Percentiles rank a stretch among this genome's conserved stretches.
These are phyloP conservation scores for Apiotrichum gracile DNA, from an alignment of 1,284 basidiomycete genomes.

Conservation along the genomic window DNA sequence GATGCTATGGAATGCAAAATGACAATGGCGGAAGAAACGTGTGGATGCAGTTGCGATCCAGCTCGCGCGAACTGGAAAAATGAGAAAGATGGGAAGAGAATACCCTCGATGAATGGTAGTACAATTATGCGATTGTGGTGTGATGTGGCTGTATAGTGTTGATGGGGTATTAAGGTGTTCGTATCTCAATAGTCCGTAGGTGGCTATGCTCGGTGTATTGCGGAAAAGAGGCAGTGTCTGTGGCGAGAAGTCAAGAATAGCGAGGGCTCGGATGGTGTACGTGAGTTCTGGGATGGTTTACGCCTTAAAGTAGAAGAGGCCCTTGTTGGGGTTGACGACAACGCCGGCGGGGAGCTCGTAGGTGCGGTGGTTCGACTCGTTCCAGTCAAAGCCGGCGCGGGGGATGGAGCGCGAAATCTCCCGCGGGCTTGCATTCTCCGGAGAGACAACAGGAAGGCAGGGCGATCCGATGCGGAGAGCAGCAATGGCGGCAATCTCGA, in stretches of 20 bases:
- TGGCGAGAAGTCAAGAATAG: too few species aligned
- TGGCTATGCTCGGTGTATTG: too few species aligned
- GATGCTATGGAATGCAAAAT: neutral
- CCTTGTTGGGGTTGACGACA: slow-evolving; percentile 36
- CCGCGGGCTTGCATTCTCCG: slow-evolving; percentile 4
- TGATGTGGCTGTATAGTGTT: too few species aligned
- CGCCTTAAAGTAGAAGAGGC: slow-evolving; percentile 42
- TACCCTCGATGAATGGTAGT: too few species aligned
- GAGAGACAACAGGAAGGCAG: slow-evolving; percentile 4
- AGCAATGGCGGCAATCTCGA: neutral
- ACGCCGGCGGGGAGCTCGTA: slow-evolving; percentile 37
- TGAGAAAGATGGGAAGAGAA: neutral
- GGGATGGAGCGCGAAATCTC: slow-evolving; percentile 14
- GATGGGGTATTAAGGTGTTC: neutral
- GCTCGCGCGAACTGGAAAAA: too few species aligned
- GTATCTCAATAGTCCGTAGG: too few species aligned
- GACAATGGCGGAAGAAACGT: neutral
- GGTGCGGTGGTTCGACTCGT: slow-evolving; percentile 23
- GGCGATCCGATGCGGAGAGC: slow-evolving; percentile 3
- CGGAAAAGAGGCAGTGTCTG: too few species aligned
- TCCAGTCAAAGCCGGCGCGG: slow-evolving; percentile 35
- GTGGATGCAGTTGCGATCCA: neutral
- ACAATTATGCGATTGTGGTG: neutral
- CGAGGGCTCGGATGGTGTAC: too few species aligned
- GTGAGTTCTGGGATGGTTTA: neutral